Evolutionary conservation across 495 filamentous ascomycete species (phyloP).

Genomic region (Ramalina peruviana): DNA sequence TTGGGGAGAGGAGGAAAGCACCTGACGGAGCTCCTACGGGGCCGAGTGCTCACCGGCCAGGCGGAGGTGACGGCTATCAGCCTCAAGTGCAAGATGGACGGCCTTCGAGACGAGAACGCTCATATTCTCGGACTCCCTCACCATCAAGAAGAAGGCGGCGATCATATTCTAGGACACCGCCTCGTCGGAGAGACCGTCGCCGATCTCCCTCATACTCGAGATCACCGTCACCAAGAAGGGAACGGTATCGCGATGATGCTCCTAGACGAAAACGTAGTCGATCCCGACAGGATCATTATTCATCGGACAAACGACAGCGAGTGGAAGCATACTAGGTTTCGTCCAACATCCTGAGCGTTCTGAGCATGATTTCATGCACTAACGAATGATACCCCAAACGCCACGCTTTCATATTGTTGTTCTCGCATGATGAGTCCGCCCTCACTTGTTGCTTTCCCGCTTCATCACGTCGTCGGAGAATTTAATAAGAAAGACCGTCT

Average conservation of each 20-base stretch:
- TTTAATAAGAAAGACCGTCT: slow-evolving; percentile 88
- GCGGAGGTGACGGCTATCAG: slow-evolving; percentile 6
- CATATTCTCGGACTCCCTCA: slow-evolving; percentile 20
- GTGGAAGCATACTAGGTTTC: slow-evolving; percentile 27
- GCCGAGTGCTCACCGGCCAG: slow-evolving; percentile 13
- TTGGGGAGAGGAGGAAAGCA: slow-evolving; percentile 23
- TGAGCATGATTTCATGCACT: slow-evolving; percentile 1
- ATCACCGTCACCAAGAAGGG: slow-evolving; percentile 22
- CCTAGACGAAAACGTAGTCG: slow-evolving; percentile 48
- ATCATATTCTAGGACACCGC: slow-evolving; percentile 18
- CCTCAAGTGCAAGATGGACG: slow-evolving; percentile 17
- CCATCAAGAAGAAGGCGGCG: slow-evolving; percentile 17
- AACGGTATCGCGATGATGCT: slow-evolving; percentile 37
- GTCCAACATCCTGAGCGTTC: background rate
- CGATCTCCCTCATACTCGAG: slow-evolving; percentile 16
- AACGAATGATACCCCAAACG: background rate
- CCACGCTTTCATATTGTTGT: background rate
- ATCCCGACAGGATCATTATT: slow-evolving; percentile 46
- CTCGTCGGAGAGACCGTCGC: slow-evolving; percentile 16
- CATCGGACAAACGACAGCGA: slow-evolving; percentile 51
- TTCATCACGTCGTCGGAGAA: slow-evolving; percentile 83
- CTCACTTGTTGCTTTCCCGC: slow-evolving; percentile 47
- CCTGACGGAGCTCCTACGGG: slow-evolving; percentile 13
- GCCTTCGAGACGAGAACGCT: slow-evolving; percentile 8
- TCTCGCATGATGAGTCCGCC: slow-evolving; percentile 18